Evolutionary conservation across 495 filamentous ascomycete genomes (phyloP).

Genomic region (Neurospora sp.): DNA sequence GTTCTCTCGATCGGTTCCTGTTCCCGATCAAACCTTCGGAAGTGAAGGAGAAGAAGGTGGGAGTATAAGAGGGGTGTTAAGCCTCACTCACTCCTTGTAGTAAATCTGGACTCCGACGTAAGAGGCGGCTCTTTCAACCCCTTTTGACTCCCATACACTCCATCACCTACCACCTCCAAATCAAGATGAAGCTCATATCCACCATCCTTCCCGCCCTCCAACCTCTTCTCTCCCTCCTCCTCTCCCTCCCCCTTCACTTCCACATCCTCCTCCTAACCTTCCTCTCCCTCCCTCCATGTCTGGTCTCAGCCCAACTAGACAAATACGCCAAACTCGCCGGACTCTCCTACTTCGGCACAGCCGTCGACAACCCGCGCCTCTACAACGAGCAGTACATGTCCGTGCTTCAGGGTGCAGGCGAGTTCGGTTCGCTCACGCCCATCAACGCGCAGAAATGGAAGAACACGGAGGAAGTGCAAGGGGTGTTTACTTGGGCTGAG

Average conservation of each 20-base stretch:
- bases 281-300: neutral
- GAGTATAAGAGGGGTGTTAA: neutral
- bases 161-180: neutral
- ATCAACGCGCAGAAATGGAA: conserved; percentile 45
- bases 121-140: neutral
- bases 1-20: neutral
- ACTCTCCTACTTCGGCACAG: conserved; percentile 46
- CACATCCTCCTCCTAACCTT: neutral
- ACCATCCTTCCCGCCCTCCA: neutral
- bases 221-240: neutral
- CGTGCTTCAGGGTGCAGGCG: conserved; percentile 27
- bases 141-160: neutral
- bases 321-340: conserved; percentile 40
- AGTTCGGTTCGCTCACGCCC: conserved; percentile 47
- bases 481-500: conserved; percentile 36
- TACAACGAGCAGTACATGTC: conserved; percentile 38
- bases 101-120: neutral
- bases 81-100: neutral
- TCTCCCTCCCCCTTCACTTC: neutral
- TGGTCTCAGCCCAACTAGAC: conserved; percentile 25
- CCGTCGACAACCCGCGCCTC: conserved; percentile 46
- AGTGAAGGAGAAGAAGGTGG: neutral
- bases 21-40: neutral
- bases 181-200: neutral
- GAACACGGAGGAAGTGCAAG: conserved; percentile 23